phyloP scores from a whole-genome alignment of 441 rosid genomes.

The Sinapis alba region DNA sequence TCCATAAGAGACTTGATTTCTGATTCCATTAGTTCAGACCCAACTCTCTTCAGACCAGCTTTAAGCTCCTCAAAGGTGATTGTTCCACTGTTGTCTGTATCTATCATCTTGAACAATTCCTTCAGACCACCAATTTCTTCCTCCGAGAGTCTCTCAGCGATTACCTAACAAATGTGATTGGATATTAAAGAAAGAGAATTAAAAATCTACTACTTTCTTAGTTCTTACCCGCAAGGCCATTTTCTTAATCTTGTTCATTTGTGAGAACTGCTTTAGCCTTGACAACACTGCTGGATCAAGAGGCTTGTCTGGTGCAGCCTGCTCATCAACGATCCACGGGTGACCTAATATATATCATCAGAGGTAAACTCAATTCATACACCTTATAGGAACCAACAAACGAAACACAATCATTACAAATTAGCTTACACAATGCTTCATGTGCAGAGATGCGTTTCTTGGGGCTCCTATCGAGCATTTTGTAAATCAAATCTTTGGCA shows the following conservation, averaged over 20 bases:
- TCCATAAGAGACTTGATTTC: conserved; percentile 85
- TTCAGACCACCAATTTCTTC: conserved; percentile 92
- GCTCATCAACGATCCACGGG: not conserved
- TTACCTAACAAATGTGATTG: not conserved
- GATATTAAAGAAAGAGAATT: not conserved
- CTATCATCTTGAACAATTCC: conserved; percentile 49
- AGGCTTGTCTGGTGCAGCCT: conserved; percentile 4
- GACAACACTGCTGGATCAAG: conserved; percentile 6
- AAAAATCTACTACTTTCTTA: not conserved
- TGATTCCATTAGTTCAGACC: conserved; percentile 78
- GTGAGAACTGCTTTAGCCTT: not conserved
- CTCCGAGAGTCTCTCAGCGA: conserved; percentile 89
- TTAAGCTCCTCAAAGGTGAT: conserved; percentile 85
- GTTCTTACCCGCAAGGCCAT: not conserved
- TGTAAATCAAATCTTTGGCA: not conserved
- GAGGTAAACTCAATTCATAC: not conserved
- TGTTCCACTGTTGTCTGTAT: conserved; percentile 72
- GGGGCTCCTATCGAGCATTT: not conserved
- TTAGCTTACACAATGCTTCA: not conserved
- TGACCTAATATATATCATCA: not conserved
- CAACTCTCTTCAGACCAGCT: conserved; percentile 70
- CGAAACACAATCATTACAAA: too few relatives aligned
- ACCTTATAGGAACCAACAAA: not conserved
- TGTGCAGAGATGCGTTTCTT: not conserved
- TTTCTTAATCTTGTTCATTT: conserved; percentile 3